Base-by-base conservation (phyloP, 805 yeast genomes). In the Starmerella sirachaensis region DNA sequence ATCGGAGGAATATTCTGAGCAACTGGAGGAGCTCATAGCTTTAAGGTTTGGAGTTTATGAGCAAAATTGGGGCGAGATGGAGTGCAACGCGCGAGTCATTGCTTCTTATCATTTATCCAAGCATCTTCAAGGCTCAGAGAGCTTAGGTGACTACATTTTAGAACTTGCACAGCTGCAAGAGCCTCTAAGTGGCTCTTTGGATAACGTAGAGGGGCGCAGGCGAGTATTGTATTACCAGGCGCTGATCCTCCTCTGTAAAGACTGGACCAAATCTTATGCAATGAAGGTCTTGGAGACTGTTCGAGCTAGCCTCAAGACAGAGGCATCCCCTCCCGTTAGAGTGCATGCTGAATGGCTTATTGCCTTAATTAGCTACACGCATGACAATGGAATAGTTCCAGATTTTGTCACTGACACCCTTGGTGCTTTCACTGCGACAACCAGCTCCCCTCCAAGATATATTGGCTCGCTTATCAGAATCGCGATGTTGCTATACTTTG, bases 311-410 rank as follows among this genome's bases (percentile, higher is more conserved):
- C 60, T 82, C 10, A 61, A 66, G 29, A 57, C 61, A 2, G 97
- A 88, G 45, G 72, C 82, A 11, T 78, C 91, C 45, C 95, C 95
- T 0, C 60, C 75, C 31, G 80, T 74, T 5, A 68, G 96, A 40
- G 60, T 69, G 2, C 82, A 78, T 50, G 58, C 81, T 38, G 96
- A 86, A 52, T 86, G 94, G 94, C 62, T 77, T 11, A 57, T 78
- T 27, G 69, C 82, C 0, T 57, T 62, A 12, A 59, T 65, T 16
- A 53, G 73, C 32, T 42, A 38, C 2, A 31, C 37, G 1, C 48
- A 44, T 61, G 9, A 46, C 56, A 21, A 28, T 29, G 13, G 19
- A 34, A 13, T 20, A 21, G 21, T 17, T 24, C 25, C 40, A 7
- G 31, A 21, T 29, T 29, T 29, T 43, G 33, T 26, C 48, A 26